These are phyloP conservation scores for Glaciozyma martinii DNA, from an alignment of 768 basidiomycete genomes.

Conservation along the genomic window DNA sequence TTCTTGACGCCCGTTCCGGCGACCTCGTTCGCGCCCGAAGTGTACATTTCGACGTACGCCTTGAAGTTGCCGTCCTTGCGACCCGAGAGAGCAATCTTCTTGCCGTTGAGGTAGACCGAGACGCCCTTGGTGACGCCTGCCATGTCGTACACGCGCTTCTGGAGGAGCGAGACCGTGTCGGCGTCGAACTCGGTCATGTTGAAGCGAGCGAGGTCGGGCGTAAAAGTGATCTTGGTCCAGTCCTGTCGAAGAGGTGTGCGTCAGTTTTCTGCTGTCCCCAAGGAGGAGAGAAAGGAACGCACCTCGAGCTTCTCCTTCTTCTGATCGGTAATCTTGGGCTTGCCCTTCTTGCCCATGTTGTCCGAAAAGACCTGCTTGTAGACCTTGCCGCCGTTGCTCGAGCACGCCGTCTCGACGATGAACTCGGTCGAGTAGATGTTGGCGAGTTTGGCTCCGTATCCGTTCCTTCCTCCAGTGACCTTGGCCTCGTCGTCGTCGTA, in stretches of 20 bases:
- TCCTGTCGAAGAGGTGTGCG: constrained; percentile 4
- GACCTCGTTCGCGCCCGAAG: constrained; percentile 58
- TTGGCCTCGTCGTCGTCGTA: constrained; percentile 99
- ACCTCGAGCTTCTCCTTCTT: constrained; percentile 55
- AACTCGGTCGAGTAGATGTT: constrained; percentile 98
- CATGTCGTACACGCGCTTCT: constrained; percentile 91
- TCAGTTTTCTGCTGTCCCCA: neutral
- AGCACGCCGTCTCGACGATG: constrained; percentile 79
- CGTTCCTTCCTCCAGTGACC: constrained; percentile 94
- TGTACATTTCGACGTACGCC: constrained; percentile 91
- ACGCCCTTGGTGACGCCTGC: constrained; percentile 88
- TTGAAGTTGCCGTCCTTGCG: constrained; percentile 89
- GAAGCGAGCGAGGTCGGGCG: constrained; percentile 82
- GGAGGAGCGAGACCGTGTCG: constrained; percentile 77
- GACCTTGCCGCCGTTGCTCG: constrained; percentile 73
- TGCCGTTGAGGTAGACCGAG: constrained; percentile 88
- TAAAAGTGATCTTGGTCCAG: constrained; percentile 76
- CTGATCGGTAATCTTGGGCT: constrained; percentile 90
- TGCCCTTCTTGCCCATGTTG: constrained; percentile 82
- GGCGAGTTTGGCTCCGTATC: constrained; percentile 94
- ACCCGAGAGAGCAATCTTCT: constrained; percentile 48
- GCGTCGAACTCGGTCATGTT: constrained; percentile 77
- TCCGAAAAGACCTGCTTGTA: constrained; percentile 90
- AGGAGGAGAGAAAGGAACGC: neutral
- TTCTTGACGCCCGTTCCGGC: constrained; percentile 52